Conservation (phyloP, 805 yeast species). For the Candida hungchunana region DNA sequence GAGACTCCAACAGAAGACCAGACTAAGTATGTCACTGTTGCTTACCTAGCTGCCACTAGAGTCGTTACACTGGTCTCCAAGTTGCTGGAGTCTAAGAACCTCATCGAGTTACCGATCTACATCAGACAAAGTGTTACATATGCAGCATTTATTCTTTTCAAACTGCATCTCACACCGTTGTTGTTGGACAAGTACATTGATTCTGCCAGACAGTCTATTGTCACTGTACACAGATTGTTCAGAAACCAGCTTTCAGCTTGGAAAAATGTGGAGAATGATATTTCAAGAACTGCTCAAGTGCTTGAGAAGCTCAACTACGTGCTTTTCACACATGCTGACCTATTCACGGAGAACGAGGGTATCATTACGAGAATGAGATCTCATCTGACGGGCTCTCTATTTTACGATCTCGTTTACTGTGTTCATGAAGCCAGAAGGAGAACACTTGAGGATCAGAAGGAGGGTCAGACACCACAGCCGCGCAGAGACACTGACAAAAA, state of each 20-base stretch:
- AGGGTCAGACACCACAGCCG: conserved; percentile 28
- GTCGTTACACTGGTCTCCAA: conserved; percentile 74
- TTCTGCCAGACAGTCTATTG: conserved; percentile 88
- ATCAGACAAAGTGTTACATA: conserved; percentile 82
- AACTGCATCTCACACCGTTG: conserved; percentile 74
- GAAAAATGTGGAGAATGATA: conserved; percentile 82
- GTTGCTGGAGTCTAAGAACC: conserved; percentile 59
- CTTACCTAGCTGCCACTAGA: conserved; percentile 76
- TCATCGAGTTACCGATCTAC: conserved; percentile 82
- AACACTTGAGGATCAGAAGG: conserved; percentile 37
- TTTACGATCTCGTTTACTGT: conserved; percentile 91
- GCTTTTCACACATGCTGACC: conserved; percentile 79
- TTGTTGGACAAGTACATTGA: conserved; percentile 66
- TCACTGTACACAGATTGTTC: conserved; percentile 83
- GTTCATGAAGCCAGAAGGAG: conserved; percentile 90
- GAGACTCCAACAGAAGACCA: conserved; percentile 86
- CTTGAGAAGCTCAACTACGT: conserved; percentile 86
- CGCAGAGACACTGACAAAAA: conserved; percentile 16
- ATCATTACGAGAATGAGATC: conserved; percentile 87
- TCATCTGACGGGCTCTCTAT: conserved; percentile 84
- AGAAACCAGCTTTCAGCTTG: conserved; percentile 88
- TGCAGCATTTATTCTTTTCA: conserved; percentile 73
- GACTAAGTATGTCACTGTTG: conserved; percentile 75
- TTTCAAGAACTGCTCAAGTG: conserved; percentile 86
- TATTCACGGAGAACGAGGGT: conserved; percentile 66